A percentile compares a stretch with the other conserved stretches of the same genome.
Evolutionary conservation across 495 filamentous ascomycete species (phyloP).

Genomic region (Sabuloglossum arenarium): DNA sequence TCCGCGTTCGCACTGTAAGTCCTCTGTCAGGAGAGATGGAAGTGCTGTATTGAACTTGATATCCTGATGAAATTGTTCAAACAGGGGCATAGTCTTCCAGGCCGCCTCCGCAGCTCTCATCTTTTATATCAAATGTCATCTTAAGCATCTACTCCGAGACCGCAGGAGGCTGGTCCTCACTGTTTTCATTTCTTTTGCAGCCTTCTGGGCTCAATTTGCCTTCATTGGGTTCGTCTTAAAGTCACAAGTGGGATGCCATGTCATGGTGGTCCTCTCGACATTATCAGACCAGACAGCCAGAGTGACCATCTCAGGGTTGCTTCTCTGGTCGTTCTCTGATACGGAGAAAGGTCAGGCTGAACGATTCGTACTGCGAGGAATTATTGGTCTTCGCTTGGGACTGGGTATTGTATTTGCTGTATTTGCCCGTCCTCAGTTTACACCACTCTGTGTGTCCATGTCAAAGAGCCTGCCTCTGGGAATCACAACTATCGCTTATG

Average conservation of each 20-base stretch:
- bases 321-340: not conserved
- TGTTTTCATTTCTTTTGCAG: not conserved
- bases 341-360: not conserved
- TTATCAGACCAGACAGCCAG: not conserved
- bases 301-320: not conserved
- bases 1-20: not conserved
- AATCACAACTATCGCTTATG: not conserved
- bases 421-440: not conserved
- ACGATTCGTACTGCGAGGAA: not conserved
- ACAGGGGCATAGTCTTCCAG: not conserved
- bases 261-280: not conserved
- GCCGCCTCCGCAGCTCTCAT: not conserved
- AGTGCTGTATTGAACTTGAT: not conserved
- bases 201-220: not conserved
- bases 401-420: not conserved
- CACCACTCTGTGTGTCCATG: not conserved
- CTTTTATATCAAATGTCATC: not conserved
- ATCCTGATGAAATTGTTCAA: not conserved
- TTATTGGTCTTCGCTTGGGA: not conserved
- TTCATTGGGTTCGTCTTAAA: not conserved
- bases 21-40: not conserved
- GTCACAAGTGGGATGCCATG: not conserved
- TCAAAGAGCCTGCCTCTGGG: not conserved
- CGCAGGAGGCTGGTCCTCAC: not conserved
- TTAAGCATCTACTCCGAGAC: not conserved